These are phyloP conservation scores for Corylus avellana DNA, from an alignment of 306 rosid species.

Conservation along the genomic window DNA sequence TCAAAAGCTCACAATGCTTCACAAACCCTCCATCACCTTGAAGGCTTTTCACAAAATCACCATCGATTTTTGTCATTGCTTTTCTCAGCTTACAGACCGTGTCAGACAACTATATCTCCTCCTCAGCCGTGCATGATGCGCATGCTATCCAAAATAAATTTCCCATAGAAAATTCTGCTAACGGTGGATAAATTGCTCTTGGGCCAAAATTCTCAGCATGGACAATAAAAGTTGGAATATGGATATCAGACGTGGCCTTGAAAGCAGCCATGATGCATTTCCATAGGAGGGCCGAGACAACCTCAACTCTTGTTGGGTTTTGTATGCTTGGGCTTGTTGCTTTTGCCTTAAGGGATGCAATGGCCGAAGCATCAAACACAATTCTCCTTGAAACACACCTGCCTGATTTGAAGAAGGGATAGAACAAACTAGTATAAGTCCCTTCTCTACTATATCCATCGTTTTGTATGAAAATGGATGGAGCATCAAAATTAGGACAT, in stretches of 20 bases:
- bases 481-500: constrained; percentile 10
- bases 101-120: neutral
- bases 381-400: neutral
- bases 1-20: neutral
- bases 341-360: constrained; percentile 10
- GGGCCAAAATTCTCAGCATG: constrained; percentile 6
- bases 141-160: neutral
- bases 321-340: neutral
- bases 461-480: neutral
- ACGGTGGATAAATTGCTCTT: neutral
- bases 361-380: constrained; percentile 4
- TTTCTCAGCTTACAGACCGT: constrained; percentile 7
- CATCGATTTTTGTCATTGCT: neutral
- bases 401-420: neutral
- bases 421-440: neutral
- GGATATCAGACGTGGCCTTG: neutral
- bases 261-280: constrained; percentile 4
- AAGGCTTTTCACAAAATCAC: neutral
- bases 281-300: constrained; percentile 7
- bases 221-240: neutral
- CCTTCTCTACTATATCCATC: neutral
- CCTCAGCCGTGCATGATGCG: neutral
- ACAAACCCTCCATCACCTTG: constrained; percentile 13
- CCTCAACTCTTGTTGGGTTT: constrained; percentile 6
- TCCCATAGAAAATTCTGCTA: constrained; percentile 4